Evolutionary conservation across 257 asterid genomes (phyloP), one percentile per base, ranked within the genome.

Genomic region (Mitragyna speciosa): DNA sequence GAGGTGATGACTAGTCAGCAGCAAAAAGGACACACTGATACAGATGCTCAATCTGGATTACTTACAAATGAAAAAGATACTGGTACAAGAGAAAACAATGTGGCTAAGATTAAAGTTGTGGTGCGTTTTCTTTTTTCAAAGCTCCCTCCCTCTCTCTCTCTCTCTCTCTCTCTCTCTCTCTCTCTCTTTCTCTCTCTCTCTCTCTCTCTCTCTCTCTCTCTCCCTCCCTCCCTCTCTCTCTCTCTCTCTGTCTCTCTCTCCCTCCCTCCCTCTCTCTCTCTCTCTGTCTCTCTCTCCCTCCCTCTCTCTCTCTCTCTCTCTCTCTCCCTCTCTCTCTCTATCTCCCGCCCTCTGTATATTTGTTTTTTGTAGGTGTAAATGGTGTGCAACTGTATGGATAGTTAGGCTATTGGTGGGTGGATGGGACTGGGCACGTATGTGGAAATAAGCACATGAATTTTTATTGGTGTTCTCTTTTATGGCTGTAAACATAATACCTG

Each of bases 41-140:
- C 87, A 69, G 97, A 93, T 82, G 88, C 88, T 78, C 73, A 89
- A 84, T 80, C 88, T 80, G 88, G 85, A 70, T 63, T 86, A 51
- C 72, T 86, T 76, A 84, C 85, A 78, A 89, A 80, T 81, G 97
- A 90, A 75, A 92, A 89, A 86, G 96, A 91, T 80, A 76, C 1
- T 76, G 87, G 84, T 77, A 56, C 96, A 54, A 90, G 94, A 90
- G 99, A 95, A 87, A 95, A 88, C 84, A 96, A 89, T 70, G 95
- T 96, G 77, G 99, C 99, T 58, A 96, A 92, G 89, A 96, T 94
- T 85, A 91, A 91, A 92, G 99, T 94, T 70, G 97, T 96, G 97
- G 98, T 96, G 89, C 69, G 97, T 77, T 73, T 58, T 78, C 33
- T 20, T 70, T n/a, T 41, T 76, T 69, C 68, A 30, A 28, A 28